A percentile compares a stretch with the other conserved stretches of the same genome.
Evolutionary conservation across 495 filamentous ascomycete genomes (phyloP).

Genomic region (Penicillium samsonianum): DNA sequence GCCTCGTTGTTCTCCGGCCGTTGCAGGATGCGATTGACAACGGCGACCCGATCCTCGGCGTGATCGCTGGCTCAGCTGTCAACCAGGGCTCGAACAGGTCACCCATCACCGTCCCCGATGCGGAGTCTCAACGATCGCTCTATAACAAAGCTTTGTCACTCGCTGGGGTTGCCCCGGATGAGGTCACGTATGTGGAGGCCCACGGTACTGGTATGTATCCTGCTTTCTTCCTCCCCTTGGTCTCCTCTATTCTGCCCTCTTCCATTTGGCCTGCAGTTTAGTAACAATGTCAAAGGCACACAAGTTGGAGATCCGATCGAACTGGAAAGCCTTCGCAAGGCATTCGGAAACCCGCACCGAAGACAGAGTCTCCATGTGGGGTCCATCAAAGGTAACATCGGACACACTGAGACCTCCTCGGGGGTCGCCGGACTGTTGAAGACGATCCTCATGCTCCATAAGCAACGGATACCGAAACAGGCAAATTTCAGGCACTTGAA

Average conservation of each 20-base stretch:
- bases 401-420: constrained; percentile 48
- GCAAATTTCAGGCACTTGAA: constrained; percentile 40
- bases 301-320: constrained; percentile 46
- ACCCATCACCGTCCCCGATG: constrained; percentile 41
- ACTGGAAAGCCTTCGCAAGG: constrained; percentile 32
- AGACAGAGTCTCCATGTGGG: constrained; percentile 21
- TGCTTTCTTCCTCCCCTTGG: too few relatives aligned
- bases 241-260: too few relatives aligned
- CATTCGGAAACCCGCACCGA: constrained; percentile 32
- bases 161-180: constrained; percentile 14
- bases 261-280: too few relatives aligned
- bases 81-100: constrained; percentile 31
- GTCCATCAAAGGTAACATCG: constrained; percentile 52
- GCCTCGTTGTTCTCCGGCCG: constrained; percentile 62
- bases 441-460: constrained; percentile 44
- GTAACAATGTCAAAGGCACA: constrained; percentile 27
- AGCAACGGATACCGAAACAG: constrained; percentile 36
- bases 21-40: constrained; percentile 59
- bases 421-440: constrained; percentile 48
- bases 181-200: constrained; percentile 35
- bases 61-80: constrained; percentile 43
- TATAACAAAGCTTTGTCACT: constrained; percentile 15
- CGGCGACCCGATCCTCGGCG: constrained; percentile 60
- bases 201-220: constrained; percentile 14
- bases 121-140: constrained; percentile 31